Base-by-base conservation (phyloP, 2,329 filamentous ascomycete genomes). In the Fusarium beomiforme region DNA sequence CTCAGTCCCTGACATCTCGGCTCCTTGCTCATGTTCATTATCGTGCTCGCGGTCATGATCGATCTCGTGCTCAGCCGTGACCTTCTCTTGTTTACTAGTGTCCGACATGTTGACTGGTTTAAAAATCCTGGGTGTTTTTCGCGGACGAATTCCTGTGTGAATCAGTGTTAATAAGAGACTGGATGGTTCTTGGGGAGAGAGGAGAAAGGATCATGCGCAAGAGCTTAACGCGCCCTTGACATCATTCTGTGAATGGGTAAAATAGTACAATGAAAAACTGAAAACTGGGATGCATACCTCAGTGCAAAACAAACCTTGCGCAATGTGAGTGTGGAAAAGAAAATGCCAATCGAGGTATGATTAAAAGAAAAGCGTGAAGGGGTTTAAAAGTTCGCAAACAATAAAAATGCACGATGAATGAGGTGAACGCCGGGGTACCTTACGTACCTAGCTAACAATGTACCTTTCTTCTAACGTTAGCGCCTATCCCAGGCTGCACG, bases 1-100 rank as follows among this genome's bases (percentile, higher is more conserved):
- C 75, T 81, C 79, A 63, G 69, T 78, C 59, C 74, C 75, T 60
- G 70, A 71, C 72, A 78, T 79, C 55, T 77, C 78, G 55, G 72
- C 74, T 50, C 77, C 77, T 46, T 72, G 75, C 67, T 79, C 78
- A 50, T 72, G 78, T 55, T 81, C 78, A 56, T 56, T 51, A 14
- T 70, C 67, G 37, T 64, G 64, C 50, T 69, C 65, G 44, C 58
- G 64, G 49, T 76, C 77, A 53, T 64, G 76, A 64, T 79, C 78
- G 47, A 59, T 77, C 67, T 78, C 77, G 54, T 66, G 76, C 51
- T 80, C 77, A 68, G 56, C 74, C 67, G 63, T 64, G 34, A 75
- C 77, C 42, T 73, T 70, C 42, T 81, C 79, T 54, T 74, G 76
- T 43, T 79, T 79, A 47, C 72, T 76, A 33, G 75, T 70, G 68